These are phyloP conservation scores for Leccinum longicurvipes DNA, from an alignment of 768 basidiomycete species.

Conservation along the genomic window DNA sequence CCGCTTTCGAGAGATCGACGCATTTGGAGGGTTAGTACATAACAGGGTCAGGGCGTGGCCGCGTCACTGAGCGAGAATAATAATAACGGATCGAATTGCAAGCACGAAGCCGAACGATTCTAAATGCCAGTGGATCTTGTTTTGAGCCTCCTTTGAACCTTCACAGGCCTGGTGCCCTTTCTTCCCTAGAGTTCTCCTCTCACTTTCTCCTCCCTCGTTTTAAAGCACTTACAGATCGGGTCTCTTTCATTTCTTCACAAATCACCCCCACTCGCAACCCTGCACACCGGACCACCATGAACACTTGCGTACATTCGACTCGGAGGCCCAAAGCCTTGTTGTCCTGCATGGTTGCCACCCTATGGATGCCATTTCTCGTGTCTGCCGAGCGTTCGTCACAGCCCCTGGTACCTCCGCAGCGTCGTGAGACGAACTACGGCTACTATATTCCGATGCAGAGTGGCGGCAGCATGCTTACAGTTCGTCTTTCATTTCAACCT, in stretches of 20 bases:
- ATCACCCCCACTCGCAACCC: background rate
- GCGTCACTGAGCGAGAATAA: background rate
- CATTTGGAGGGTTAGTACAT: slow-evolving; percentile 7
- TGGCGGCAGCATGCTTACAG: slow-evolving; percentile 73
- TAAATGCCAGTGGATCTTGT: background rate
- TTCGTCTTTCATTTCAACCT: slow-evolving; percentile 33
- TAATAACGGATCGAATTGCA: background rate
- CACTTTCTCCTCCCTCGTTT: background rate
- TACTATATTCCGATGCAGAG: slow-evolving; percentile 53
- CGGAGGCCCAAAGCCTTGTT: background rate
- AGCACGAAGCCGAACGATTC: background rate
- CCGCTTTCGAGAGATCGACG: slow-evolving; percentile 1
- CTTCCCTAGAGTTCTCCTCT: background rate
- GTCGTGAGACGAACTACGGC: slow-evolving; percentile 36
- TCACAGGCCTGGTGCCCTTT: slow-evolving; percentile 6
- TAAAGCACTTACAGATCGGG: background rate
- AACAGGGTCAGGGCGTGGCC: background rate
- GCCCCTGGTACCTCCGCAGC: slow-evolving; percentile 12
- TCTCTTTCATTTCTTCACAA: background rate
- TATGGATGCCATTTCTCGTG: slow-evolving; percentile 12
- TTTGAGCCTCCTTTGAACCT: background rate
- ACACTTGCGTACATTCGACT: background rate
- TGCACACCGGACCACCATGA: slow-evolving; percentile 1
- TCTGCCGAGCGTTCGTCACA: slow-evolving; percentile 1
- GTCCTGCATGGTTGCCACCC: slow-evolving; percentile 6